These are phyloP conservation scores for Syzygium grande DNA, from an alignment of 345 rosid genomes.

Conservation along the genomic window DNA sequence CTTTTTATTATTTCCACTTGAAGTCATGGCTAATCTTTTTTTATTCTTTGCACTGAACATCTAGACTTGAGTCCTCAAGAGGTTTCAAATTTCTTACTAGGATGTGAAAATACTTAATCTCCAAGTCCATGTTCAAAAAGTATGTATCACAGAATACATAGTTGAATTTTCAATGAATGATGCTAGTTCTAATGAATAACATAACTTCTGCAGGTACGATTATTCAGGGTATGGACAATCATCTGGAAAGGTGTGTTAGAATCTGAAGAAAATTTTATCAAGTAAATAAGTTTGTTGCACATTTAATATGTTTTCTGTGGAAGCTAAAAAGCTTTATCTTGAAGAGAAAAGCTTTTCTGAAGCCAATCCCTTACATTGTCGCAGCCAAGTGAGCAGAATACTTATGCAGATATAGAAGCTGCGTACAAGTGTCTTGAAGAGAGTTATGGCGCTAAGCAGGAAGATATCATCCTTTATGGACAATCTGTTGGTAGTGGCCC, in stretches of 20 bases:
- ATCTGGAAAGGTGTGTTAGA: constrained; percentile 78
- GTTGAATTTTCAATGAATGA: neutral
- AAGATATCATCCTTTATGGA: constrained; percentile 88
- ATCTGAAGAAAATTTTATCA: neutral
- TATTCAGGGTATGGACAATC: constrained; percentile 97
- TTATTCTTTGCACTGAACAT: neutral
- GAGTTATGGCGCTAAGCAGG: constrained; percentile 76
- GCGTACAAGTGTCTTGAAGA: constrained; percentile 93
- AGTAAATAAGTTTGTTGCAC: neutral
- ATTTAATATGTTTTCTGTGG: neutral
- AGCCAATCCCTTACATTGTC: neutral
- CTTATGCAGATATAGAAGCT: constrained; percentile 98
- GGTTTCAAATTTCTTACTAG: neutral
- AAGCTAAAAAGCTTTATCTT: neutral
- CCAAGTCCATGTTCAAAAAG: neutral
- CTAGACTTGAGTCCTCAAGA: neutral
- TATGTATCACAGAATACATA: neutral
- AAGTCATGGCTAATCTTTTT: neutral
- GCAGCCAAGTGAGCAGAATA: constrained; percentile 98
- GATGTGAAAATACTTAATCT: neutral
- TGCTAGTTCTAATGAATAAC: neutral
- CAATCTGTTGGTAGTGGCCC: constrained; percentile 99
- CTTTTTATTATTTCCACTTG: neutral
- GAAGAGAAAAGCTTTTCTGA: neutral
- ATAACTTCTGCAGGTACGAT: constrained; percentile 63